Conservation (phyloP, 1,284 basidiomycete species). For the Ustilago loliicola region DNA sequence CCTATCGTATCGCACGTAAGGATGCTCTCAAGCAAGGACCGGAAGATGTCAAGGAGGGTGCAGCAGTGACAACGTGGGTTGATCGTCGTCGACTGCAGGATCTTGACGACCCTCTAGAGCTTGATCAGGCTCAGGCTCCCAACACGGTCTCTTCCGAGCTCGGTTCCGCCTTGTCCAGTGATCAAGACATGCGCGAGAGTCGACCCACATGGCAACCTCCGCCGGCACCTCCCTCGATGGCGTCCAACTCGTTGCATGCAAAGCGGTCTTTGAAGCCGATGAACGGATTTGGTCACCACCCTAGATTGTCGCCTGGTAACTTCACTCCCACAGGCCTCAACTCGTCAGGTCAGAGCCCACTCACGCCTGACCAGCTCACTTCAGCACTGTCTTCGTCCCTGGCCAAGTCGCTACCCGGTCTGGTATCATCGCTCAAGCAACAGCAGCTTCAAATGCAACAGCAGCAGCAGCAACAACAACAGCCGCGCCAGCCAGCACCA, state of each 20-base stretch:
- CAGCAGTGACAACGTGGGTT: constrained; percentile 28
- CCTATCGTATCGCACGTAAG: constrained; percentile 80
- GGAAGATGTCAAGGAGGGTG: constrained; percentile 36
- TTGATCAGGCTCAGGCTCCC: constrained; percentile 57
- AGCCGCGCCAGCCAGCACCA: constrained; percentile 14
- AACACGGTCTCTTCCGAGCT: constrained; percentile 57
- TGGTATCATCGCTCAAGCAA: constrained; percentile 49
- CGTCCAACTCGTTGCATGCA: background rate
- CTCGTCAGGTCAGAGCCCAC: constrained; percentile 34
- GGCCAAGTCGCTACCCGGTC: constrained; percentile 39
- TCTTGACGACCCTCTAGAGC: constrained; percentile 45
- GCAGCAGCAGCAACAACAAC: constrained; percentile 24
- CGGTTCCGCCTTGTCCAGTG: constrained; percentile 30
- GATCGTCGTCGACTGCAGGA: constrained; percentile 45
- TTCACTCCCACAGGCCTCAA: constrained; percentile 35
- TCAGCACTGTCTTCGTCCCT: constrained; percentile 39
- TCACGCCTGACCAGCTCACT: constrained; percentile 40
- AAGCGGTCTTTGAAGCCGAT: constrained; percentile 21
- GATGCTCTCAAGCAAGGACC: constrained; percentile 72
- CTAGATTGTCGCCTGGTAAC: constrained; percentile 19
- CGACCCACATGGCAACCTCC: constrained; percentile 42
- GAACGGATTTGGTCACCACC: constrained; percentile 24
- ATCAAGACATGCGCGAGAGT: constrained; percentile 36
- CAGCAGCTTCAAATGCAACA: constrained; percentile 22
- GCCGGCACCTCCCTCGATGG: constrained; percentile 21